phyloP scores from a whole-genome alignment of 805 yeast genomes.

The Candida glaebosa region DNA sequence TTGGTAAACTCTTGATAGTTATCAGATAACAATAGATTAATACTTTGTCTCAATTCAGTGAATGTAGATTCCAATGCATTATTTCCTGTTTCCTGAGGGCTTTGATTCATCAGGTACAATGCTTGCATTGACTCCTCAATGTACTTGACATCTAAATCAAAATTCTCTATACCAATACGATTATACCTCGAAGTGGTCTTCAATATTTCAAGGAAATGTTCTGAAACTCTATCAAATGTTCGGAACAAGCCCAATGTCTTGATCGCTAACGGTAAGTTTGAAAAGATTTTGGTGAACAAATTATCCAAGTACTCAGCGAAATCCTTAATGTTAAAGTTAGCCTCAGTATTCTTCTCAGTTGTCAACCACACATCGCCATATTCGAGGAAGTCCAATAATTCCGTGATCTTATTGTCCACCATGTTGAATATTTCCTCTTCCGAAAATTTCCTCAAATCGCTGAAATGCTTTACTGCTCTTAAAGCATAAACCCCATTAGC shows the following conservation, averaged over 20 bases:
- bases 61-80: conserved; percentile 70
- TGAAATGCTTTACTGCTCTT: conserved; percentile 53
- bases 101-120: conserved; percentile 23
- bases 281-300: conserved; percentile 80
- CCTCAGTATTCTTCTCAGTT: conserved; percentile 47
- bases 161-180: conserved; percentile 61
- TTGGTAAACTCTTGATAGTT: conserved; percentile 62
- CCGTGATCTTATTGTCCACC: conserved; percentile 77
- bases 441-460: conserved; percentile 60
- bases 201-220: conserved; percentile 61
- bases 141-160: conserved; percentile 75
- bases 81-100: conserved; percentile 25
- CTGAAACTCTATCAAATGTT: conserved; percentile 81
- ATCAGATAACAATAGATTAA: conserved; percentile 65
- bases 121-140: conserved; percentile 55
- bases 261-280: conserved; percentile 74
- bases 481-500: conserved; percentile 36
- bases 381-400: conserved; percentile 78
- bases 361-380: conserved; percentile 72
- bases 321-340: conserved; percentile 74
- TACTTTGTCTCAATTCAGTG: conserved; percentile 73
- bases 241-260: conserved; percentile 78
- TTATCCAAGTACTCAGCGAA: conserved; percentile 82
- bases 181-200: conserved; percentile 55
- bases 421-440: conserved; percentile 78